These are phyloP conservation scores for Stagonosporopsis rhizophila DNA, from an alignment of 2,329 filamentous ascomycete genomes.

Conservation along the genomic window DNA sequence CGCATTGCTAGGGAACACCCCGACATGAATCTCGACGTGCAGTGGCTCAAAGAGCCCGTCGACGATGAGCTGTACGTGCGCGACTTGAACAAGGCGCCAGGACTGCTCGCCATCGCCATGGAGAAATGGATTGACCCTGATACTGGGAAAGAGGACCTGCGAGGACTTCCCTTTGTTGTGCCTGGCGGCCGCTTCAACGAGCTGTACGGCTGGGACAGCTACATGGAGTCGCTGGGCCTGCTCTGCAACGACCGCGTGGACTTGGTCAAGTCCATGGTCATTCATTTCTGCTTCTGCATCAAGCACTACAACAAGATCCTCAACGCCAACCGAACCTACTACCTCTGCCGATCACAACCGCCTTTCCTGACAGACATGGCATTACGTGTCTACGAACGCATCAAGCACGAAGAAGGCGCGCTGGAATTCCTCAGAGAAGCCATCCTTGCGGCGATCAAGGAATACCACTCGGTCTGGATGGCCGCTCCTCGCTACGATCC, in stretches of 20 bases:
- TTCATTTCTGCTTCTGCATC: conserved; percentile 98
- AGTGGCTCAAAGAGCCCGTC: conserved; percentile 71
- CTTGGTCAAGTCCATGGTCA: conserved; percentile 91
- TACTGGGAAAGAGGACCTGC: conserved; percentile 73
- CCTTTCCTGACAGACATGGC: conserved; percentile 98
- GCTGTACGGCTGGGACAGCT: conserved; percentile 98
- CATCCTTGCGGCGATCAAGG: conserved; percentile 92
- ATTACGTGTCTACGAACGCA: conserved; percentile 89
- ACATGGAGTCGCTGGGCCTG: conserved; percentile 94
- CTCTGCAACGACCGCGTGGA: conserved; percentile 84
- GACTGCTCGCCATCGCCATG: conserved; percentile 88
- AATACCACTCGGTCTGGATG: conserved; percentile 92
- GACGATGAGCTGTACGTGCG: conserved; percentile 83
- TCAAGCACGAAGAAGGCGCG: conserved; percentile 82
- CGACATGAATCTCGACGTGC: conserved; percentile 86
- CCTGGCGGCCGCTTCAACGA: conserved; percentile 98
- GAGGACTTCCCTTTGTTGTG: conserved; percentile 92
- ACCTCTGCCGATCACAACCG: conserved; percentile 90
- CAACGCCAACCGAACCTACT: conserved; percentile 96
- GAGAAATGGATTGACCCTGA: conserved; percentile 71
- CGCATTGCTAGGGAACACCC: conserved; percentile 79
- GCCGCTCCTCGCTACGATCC: conserved; percentile 74
- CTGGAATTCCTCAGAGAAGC: conserved; percentile 81
- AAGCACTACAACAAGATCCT: conserved; percentile 98
- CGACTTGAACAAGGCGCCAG: conserved; percentile 85